phyloP scores from a whole-genome alignment of 163 green algal genomes.

The Scenedesmus sp. region DNA sequence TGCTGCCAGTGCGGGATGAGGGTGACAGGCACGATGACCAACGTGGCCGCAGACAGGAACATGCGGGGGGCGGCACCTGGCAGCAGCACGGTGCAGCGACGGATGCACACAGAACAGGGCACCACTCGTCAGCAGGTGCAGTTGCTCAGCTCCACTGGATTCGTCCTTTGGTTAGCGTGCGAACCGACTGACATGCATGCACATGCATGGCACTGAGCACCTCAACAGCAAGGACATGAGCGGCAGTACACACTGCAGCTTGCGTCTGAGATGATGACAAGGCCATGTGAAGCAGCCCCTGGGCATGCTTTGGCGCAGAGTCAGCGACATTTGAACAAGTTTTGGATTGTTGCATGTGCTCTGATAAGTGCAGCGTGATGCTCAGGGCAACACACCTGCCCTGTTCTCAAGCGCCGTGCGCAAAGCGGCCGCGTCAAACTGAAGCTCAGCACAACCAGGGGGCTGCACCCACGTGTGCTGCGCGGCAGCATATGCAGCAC shows the following conservation, averaged over 20 bases:
- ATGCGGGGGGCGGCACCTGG: slow-evolving; percentile 62
- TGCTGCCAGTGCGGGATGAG: slow-evolving; percentile 88
- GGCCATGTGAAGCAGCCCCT: no score
- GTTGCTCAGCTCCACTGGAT: no score
- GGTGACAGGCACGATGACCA: slow-evolving; percentile 91
- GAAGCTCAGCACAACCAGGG: not conserved
- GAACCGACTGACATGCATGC: no score
- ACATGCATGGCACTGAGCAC: no score
- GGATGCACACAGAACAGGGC: not conserved
- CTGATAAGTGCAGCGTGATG: not conserved
- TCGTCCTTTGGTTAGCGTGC: no score
- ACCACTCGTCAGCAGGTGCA: no score
- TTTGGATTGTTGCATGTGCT: no score
- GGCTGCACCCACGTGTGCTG: slow-evolving; percentile 46
- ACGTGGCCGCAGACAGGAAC: slow-evolving; percentile 90
- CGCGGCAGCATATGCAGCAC: not conserved
- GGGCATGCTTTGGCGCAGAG: no score
- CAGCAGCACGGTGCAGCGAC: not conserved
- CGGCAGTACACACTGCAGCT: no score
- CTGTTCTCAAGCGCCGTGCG: not conserved
- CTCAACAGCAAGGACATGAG: no score
- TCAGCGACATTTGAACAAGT: no score
- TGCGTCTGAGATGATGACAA: no score
- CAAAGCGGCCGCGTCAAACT: slow-evolving; percentile 44
- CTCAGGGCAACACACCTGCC: not conserved